Base-by-base conservation (phyloP, 2,329 filamentous ascomycete genomes). In the Rutstroemia sp. region DNA sequence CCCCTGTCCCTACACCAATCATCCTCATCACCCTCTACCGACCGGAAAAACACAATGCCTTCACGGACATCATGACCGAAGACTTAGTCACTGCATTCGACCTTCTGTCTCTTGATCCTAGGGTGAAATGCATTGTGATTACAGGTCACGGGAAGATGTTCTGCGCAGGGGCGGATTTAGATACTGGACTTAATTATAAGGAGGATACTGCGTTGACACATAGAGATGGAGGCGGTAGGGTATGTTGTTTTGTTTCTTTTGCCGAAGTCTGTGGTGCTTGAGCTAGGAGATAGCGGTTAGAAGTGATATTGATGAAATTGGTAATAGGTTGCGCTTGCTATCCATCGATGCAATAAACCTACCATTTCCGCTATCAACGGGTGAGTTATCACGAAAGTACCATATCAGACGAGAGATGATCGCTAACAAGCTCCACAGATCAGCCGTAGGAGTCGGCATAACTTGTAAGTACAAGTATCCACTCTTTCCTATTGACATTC, bases 21-120 rank as follows among this genome's bases (percentile, higher is more conserved):
- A 76, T 89, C 50, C 69, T 88, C 60, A 69, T 88, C 36, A 80
- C 80, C 2, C 77, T 89, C 42, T 76, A 86, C 71, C 81, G 87
- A 17, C 86, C 86, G 0, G 69, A 73, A 10, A 81, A 82, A 58
- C 76, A 84, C 71, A 89, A 89, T 77, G 85, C 83, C 58, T 88
- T 89, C 70, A 88, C 83, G 3, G 73, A 76, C 19, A 74, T 71
- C 14, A 88, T 89, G 83, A 78, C 79, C 64, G 65, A 71, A 16
- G 84, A 86, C 63, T 74, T 89, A 30, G 77, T 81, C 57, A 61
- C 70, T 3, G 81, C 79, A 47, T 79, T 80, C 65, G 66, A 70
- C 54, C 66, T 76, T 8, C 72, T 84, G 27, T 78, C 79, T 25
- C 57, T 69, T 27, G 81, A 84, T 69, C 71, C 74, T 2, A 76